These are phyloP conservation scores for Penicillium rolfsii DNA, from an alignment of 2,329 filamentous ascomycete genomes.

Conservation along the genomic window DNA sequence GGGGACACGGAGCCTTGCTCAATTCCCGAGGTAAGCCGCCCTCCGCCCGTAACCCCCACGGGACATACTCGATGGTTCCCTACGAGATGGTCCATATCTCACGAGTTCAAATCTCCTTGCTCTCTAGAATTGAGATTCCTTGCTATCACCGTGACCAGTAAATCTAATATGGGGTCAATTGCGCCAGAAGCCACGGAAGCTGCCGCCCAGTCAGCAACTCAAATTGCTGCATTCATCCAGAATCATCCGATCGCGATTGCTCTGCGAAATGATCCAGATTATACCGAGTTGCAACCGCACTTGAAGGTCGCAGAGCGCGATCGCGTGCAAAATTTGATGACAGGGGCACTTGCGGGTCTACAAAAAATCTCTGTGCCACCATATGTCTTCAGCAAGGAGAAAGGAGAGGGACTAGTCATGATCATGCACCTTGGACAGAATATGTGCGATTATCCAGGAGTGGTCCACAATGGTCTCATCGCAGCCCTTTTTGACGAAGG, in stretches of 20 bases:
- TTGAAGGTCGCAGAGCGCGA: constrained; percentile 76
- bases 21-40: neutral
- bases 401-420: constrained; percentile 68
- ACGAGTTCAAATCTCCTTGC: no score
- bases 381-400: constrained; percentile 70
- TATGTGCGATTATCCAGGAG: constrained; percentile 83
- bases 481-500: constrained; percentile 90
- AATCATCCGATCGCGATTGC: constrained; percentile 69
- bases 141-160: no score
- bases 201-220: neutral
- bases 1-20: neutral
- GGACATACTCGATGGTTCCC: neutral
- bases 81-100: no score
- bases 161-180: neutral
- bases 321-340: constrained; percentile 76
- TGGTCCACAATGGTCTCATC: constrained; percentile 85
- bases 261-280: constrained; percentile 67
- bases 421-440: constrained; percentile 76
- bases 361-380: constrained; percentile 79
- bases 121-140: no score
- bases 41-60: neutral
- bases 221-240: constrained; percentile 73
- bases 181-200: neutral
- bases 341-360: constrained; percentile 73
- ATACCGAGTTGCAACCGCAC: constrained; percentile 77